phyloP scores from a whole-genome alignment of 1,284 basidiomycete species.

The Heterobasidion annosum region DNA sequence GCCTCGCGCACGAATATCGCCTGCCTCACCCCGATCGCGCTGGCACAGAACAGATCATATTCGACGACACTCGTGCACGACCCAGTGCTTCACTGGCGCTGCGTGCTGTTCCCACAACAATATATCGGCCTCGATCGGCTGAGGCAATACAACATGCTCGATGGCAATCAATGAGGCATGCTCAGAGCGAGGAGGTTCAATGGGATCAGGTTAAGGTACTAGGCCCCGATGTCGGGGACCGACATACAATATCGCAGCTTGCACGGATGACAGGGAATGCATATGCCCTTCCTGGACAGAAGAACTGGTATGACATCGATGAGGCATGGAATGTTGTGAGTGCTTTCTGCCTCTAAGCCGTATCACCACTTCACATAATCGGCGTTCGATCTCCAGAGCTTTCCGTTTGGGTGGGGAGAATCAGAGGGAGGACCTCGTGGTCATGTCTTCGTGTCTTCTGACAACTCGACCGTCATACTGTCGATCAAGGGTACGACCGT shows the following conservation, averaged over 20 bases:
- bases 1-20: not conserved
- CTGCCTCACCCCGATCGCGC: not conserved
- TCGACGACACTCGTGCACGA: not conserved
- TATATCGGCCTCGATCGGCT: constrained; percentile 52
- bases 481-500: constrained; percentile 92
- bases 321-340: constrained; percentile 66
- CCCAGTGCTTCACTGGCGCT: constrained; percentile 23
- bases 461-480: constrained; percentile 81
- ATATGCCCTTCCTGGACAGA: constrained; percentile 61
- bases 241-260: constrained; percentile 75
- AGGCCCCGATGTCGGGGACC: constrained; percentile 71
- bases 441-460: constrained; percentile 76
- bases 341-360: constrained; percentile 8
- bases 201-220: constrained; percentile 49
- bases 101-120: constrained; percentile 42
- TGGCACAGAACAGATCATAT: not conserved
- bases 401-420: constrained; percentile 90
- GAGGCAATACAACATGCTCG: constrained; percentile 43
- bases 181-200: constrained; percentile 40
- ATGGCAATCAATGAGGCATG: constrained; percentile 34
- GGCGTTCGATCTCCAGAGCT: constrained; percentile 38
- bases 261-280: constrained; percentile 91
- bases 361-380: constrained; percentile 1
- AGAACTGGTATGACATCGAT: constrained; percentile 82
- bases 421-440: constrained; percentile 81